Conservation (phyloP, 2,329 filamentous ascomycete genomes). For the Diplodia seriata region DNA sequence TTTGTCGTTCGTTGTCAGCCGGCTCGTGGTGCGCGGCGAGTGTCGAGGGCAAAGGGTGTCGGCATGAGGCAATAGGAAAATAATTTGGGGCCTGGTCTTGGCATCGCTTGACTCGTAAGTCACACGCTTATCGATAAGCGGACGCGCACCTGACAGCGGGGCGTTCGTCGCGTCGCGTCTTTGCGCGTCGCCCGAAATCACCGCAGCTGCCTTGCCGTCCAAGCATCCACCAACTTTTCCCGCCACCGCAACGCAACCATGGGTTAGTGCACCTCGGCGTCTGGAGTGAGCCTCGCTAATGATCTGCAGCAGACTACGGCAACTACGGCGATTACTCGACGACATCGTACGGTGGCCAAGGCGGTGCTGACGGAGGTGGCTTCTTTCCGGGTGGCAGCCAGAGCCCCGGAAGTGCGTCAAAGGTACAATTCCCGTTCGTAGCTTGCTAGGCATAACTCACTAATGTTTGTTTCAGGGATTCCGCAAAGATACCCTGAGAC, state of each 20-base stretch:
- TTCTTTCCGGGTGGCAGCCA: slow-evolving; percentile 64
- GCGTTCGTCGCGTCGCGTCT: slow-evolving; percentile 29
- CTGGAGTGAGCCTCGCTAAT: background rate
- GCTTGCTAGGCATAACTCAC: background rate
- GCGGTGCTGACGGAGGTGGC: slow-evolving; percentile 63
- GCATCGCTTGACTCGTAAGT: slow-evolving; percentile 5
- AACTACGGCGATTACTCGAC: slow-evolving; percentile 59
- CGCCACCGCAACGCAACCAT: slow-evolving; percentile 12
- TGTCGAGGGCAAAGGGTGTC: slow-evolving; percentile 15
- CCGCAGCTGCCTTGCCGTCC: slow-evolving; percentile 11
- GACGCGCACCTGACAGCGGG: slow-evolving; percentile 20
- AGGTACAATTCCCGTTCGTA: slow-evolving; percentile 34
- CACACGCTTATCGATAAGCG: slow-evolving; percentile 3
- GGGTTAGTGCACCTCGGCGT: slow-evolving; percentile 2
- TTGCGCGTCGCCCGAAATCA: slow-evolving; percentile 29
- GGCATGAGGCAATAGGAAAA: slow-evolving; percentile 20
- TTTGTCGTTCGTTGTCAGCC: slow-evolving; percentile 12
- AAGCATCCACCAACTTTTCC: background rate
- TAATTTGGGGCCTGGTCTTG: slow-evolving; percentile 31
- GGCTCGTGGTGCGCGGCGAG: slow-evolving; percentile 28
- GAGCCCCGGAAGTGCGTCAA: slow-evolving; percentile 48
- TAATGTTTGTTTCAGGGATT: slow-evolving; percentile 58
- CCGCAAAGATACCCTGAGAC: slow-evolving; percentile 84
- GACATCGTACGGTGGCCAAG: slow-evolving; percentile 63
- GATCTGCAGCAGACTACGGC: slow-evolving; percentile 16